Conservation (phyloP, 352 stramenopile genomes). For the Globisporangium barbulae region DNA sequence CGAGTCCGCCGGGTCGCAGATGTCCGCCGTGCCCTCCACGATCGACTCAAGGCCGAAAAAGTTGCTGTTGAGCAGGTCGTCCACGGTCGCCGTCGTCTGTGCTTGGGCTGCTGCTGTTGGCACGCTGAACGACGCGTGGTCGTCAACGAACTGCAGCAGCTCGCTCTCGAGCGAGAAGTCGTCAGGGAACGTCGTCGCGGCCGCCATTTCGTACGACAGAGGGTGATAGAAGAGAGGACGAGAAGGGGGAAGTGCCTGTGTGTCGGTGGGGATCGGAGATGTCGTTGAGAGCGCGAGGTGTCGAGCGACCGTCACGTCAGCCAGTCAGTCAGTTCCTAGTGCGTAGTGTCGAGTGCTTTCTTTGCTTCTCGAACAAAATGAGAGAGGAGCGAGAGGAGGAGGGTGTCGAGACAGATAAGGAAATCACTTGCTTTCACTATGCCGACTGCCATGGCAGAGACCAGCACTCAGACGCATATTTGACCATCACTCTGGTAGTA, state of each 20-base stretch:
- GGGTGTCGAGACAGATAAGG: neutral
- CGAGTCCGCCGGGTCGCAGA: neutral
- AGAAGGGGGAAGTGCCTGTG: neutral
- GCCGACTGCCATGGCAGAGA: neutral
- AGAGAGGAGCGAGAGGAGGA: neutral
- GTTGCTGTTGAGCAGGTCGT: slow-evolving; percentile 27
- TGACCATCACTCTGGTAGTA: too few relatives aligned
- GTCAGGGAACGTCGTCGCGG: slow-evolving; percentile 23
- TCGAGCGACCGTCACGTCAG: neutral
- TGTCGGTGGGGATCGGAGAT: neutral
- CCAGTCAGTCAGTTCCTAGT: neutral
- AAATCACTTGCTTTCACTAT: neutral
- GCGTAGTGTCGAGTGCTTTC: neutral
- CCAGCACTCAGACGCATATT: too few relatives aligned
- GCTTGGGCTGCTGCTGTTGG: neutral
- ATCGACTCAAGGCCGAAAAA: slow-evolving; percentile 18
- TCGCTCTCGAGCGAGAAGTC: slow-evolving; percentile 34
- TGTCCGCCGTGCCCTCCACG: neutral
- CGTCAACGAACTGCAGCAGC: slow-evolving; percentile 35
- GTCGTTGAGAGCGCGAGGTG: neutral
- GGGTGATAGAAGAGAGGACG: neutral
- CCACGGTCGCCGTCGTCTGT: slow-evolving; percentile 12
- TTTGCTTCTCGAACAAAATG: slow-evolving; percentile 13
- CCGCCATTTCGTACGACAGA: slow-evolving; percentile 7
- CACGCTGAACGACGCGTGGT: slow-evolving; percentile 14